Evolutionary conservation across 495 filamentous ascomycete genomes (phyloP).

Genomic region (Neurospora africana): DNA sequence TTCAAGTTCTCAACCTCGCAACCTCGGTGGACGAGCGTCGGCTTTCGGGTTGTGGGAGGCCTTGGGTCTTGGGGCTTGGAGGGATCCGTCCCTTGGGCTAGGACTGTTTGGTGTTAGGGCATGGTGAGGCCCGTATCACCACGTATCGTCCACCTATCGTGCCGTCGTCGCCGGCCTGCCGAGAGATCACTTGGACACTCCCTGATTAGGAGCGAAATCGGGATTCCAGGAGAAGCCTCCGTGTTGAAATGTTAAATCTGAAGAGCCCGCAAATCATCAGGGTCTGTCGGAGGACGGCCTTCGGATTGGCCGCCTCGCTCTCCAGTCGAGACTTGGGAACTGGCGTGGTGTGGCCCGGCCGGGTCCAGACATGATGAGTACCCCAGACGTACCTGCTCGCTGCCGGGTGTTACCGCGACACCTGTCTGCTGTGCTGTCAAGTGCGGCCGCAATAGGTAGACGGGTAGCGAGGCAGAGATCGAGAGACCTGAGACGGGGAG

Average conservation of each 20-base stretch:
- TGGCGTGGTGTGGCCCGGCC: background rate
- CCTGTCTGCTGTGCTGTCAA: conserved; percentile 6
- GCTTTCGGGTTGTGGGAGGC: background rate
- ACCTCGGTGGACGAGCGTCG: background rate
- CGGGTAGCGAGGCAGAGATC: conserved; percentile 9
- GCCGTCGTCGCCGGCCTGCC: background rate
- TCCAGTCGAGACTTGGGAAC: conserved; percentile 13
- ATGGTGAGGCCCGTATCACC: background rate
- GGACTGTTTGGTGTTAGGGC: background rate
- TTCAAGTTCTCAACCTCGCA: background rate
- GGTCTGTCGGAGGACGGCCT: background rate
- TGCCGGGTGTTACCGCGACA: conserved; percentile 19
- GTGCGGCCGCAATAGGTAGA: conserved; percentile 4
- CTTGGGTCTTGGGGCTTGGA: background rate
- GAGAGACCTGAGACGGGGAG: conserved; percentile 5
- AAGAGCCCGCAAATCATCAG: conserved; percentile 15
- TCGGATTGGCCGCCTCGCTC: conserved; percentile 23
- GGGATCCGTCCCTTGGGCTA: background rate
- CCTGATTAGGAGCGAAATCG: background rate
- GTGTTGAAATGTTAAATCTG: conserved; percentile 8
- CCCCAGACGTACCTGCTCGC: conserved; percentile 9
- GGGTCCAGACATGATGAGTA: background rate
- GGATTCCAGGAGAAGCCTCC: background rate
- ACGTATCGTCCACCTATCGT: background rate
- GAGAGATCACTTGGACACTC: background rate